phyloP scores from a whole-genome alignment of 805 yeast genomes.

The Lipomyces chichibuensis region DNA sequence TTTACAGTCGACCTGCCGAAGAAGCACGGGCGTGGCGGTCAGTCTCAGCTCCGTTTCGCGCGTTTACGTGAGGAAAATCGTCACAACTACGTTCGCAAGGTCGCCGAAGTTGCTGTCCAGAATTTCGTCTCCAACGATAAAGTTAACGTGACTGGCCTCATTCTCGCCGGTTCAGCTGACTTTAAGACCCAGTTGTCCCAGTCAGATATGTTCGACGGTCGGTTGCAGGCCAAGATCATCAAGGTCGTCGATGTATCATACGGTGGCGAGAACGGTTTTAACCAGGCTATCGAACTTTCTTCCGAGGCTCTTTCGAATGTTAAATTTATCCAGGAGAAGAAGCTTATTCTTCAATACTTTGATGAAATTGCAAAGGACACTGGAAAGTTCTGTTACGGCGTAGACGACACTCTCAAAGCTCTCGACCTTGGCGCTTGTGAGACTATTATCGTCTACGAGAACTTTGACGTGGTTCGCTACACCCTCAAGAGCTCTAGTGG shows the following conservation, averaged over 20 bases:
- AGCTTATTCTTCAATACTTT: slow-evolving; percentile 85
- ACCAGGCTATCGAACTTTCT: slow-evolving; percentile 97
- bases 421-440: slow-evolving; percentile 96
- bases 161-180: slow-evolving; percentile 98
- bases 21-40: slow-evolving; percentile 99
- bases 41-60: slow-evolving; percentile 98
- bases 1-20: slow-evolving; percentile 97
- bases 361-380: slow-evolving; percentile 98
- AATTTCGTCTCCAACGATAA: slow-evolving; percentile 94
- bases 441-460: slow-evolving; percentile 87
- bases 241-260: slow-evolving; percentile 95
- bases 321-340: slow-evolving; percentile 97
- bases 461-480: slow-evolving; percentile 81
- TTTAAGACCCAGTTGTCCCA: slow-evolving; percentile 92
- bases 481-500: slow-evolving; percentile 84
- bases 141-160: slow-evolving; percentile 90
- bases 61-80: slow-evolving; percentile 99
- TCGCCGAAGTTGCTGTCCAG: slow-evolving; percentile 97
- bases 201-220: slow-evolving; percentile 89
- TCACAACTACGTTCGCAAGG: slow-evolving; percentile 97
- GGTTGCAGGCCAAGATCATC: slow-evolving; percentile 83
- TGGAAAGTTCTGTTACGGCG: slow-evolving; percentile 97
- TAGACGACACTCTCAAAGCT: slow-evolving; percentile 94
- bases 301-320: slow-evolving; percentile 97
- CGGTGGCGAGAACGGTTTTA: slow-evolving; percentile 99